Base-by-base conservation (phyloP, 179 eudicot genomes). In the Pouteria campechiana region DNA sequence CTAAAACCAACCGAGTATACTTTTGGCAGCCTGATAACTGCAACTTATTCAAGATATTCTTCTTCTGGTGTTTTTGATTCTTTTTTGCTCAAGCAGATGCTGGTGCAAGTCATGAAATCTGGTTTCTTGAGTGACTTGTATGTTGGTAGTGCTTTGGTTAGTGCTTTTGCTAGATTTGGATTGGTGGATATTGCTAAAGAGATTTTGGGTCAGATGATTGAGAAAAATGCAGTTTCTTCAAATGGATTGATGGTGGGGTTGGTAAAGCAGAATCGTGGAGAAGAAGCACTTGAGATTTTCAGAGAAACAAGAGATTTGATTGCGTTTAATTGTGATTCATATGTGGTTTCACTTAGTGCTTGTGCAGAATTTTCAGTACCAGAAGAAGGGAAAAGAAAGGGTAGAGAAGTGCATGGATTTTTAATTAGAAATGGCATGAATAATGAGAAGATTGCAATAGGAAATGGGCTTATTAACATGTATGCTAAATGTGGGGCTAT, bases 191-290 rank as follows among this genome's bases (percentile, higher is more conserved):
- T 31, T 46, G 83, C 95, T 20, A 56, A 52, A 45, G 63, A 67
- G 55, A 51, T 81, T 30, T 81, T 81, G 49, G 65, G 57, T 53
- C 67, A 44, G 28, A 75, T 81, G 83, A 63, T 61, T 39, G 50
- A 57, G 17, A 71, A 51, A 44, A 85, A 78, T 70, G 87, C 76
- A 22, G 95, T 75, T n/a, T 72, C 93, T 18, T 14, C 78, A 53
- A 78, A 81, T 33, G 95, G 95, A 17, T 58, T 84, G 57, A 78
- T 84, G 81, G 81, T 66, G 24, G 95, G 95, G n/a, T 59, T 85
- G 48, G 81, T 78, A 35, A 75, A 64, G 52, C 81, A 78, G 37
- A 75, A 73, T 40, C 64, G 44, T 38, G 88, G 75, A 33, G 83
- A 70, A 64, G 77, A 75, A 63, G 93, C 88, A 32, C 58, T 53